Evolutionary conservation across 139 green algal genomes (phyloP).

Genomic region (Coccomyxa sp.): DNA sequence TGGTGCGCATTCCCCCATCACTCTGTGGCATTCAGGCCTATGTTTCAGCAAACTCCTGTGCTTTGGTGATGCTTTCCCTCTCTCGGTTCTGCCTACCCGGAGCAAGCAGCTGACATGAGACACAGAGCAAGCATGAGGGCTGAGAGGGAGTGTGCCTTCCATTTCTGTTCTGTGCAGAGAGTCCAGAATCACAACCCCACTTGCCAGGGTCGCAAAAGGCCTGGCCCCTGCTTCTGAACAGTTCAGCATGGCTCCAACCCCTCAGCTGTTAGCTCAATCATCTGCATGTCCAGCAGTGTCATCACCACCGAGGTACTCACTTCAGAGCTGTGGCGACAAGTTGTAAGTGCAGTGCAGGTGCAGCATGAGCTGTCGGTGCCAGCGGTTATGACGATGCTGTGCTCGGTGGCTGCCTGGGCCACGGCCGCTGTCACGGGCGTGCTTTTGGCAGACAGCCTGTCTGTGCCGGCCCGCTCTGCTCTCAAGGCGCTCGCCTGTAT

Average conservation of each 20-base stretch:
- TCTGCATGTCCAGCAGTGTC: too few species aligned
- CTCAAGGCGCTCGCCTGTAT: conserved; percentile 12
- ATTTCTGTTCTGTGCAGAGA: background rate
- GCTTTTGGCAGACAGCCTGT: conserved; percentile 7
- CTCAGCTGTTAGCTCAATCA: too few species aligned
- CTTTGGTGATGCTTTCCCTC: background rate
- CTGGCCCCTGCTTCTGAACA: too few species aligned
- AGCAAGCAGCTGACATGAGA: background rate
- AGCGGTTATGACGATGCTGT: conserved; percentile 22
- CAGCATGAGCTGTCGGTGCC: conserved; percentile 31
- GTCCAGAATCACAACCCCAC: background rate
- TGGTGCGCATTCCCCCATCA: conserved; percentile 26
- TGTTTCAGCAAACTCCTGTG: background rate
- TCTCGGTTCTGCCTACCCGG: background rate
- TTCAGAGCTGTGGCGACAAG: too few species aligned
- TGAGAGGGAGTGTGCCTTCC: background rate
- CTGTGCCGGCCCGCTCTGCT: background rate
- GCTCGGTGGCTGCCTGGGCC: conserved; percentile 7
- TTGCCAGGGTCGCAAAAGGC: background rate
- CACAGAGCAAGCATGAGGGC: background rate
- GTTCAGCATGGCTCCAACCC: too few species aligned
- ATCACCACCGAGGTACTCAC: too few species aligned
- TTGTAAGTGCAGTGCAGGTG: conserved; percentile 7
- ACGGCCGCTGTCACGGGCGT: background rate
- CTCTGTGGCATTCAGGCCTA: background rate